phyloP scores from a whole-genome alignment of 1,284 basidiomycete species.

The Irpex sp. region DNA sequence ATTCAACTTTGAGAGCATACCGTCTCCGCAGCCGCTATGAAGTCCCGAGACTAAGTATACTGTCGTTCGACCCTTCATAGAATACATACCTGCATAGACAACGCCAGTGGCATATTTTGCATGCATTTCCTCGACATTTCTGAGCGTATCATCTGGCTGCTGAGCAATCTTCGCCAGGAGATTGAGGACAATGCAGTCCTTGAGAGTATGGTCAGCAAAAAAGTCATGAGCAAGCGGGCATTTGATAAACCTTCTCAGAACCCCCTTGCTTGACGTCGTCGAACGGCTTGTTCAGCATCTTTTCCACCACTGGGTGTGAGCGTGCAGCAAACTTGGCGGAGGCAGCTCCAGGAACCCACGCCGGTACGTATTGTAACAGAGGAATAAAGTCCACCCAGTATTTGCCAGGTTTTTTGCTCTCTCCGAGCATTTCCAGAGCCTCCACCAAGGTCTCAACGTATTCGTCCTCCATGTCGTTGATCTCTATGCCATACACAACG shows the following conservation, averaged over 20 bases:
- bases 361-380: background rate
- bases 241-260: background rate
- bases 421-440: background rate
- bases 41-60: background rate
- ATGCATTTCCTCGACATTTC: background rate
- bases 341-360: constrained; percentile 8
- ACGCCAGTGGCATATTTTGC: background rate
- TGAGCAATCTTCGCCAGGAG: background rate
- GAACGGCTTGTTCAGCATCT: constrained; percentile 8
- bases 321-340: constrained; percentile 4
- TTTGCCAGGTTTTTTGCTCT: background rate
- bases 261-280: background rate
- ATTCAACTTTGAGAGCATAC: background rate
- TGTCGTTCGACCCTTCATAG: background rate
- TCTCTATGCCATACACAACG: background rate
- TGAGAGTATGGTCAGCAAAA: background rate
- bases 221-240: background rate
- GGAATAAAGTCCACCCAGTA: background rate
- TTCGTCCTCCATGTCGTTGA: background rate
- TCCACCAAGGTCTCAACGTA: background rate
- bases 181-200: background rate
- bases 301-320: constrained; percentile 2
- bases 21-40: background rate
- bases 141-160: background rate
- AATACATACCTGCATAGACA: background rate